Conservation (phyloP, 2,329 filamentous ascomycete species). For the Ceratocystiopsis sp. region DNA sequence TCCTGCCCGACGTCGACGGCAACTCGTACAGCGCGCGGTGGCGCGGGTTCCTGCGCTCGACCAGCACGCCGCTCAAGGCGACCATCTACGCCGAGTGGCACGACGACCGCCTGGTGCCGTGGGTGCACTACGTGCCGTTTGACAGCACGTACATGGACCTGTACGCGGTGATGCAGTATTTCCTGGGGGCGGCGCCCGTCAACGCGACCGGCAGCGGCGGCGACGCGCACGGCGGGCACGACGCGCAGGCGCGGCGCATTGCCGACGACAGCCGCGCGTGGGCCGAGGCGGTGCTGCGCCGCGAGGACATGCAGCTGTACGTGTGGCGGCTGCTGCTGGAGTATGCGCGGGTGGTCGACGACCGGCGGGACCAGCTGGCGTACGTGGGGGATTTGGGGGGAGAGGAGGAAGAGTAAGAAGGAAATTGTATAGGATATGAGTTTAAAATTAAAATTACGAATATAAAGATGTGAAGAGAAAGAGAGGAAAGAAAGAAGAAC, state of each 20-base stretch:
- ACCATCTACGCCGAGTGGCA: conserved; percentile 64
- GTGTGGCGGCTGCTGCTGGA: conserved; percentile 43
- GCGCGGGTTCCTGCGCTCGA: conserved; percentile 43
- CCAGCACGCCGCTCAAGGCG: conserved; percentile 49
- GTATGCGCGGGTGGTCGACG: conserved; percentile 33
- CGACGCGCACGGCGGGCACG: conserved; percentile 11
- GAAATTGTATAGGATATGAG: not conserved
- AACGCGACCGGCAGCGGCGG: conserved; percentile 29
- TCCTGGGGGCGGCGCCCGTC: conserved; percentile 20
- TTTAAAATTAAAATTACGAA: not conserved
- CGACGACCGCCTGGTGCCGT: conserved; percentile 48
- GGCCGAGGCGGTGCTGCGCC: conserved; percentile 42
- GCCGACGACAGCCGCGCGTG: conserved; percentile 43
- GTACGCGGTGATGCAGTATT: conserved; percentile 48
- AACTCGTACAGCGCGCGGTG: conserved; percentile 45
- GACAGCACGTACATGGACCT: conserved; percentile 50
- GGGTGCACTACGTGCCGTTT: conserved; percentile 57
- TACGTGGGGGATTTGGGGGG: conserved; percentile 24
- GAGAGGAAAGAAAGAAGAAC: not conserved
- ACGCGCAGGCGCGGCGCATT: conserved; percentile 39
- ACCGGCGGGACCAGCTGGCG: conserved; percentile 24
- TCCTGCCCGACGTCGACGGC: conserved; percentile 53
- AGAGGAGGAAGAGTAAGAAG: no score
- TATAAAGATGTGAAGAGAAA: not conserved
- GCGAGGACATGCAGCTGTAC: conserved; percentile 51